A percentile compares a stretch with the other conserved stretches of the same genome.
Conservation (phyloP, 1,284 basidiomycete genomes). For the Exobasidium rhododendri region DNA sequence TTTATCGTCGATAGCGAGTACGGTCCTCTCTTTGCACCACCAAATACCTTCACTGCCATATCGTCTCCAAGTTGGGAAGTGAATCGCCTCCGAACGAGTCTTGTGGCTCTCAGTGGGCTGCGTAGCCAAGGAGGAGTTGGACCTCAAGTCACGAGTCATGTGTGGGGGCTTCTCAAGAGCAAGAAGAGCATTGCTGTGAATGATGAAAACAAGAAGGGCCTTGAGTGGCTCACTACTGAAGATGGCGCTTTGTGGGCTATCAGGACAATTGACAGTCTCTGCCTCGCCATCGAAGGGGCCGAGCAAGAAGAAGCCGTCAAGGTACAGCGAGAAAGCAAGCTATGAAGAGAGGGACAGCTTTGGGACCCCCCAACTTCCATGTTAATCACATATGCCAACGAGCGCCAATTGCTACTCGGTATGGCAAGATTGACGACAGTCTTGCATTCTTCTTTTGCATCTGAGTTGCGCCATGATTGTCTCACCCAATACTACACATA, state of each 20-base stretch:
- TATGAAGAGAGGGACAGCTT: not conserved
- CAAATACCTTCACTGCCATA: slow-evolving; percentile 59
- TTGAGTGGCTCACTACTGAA: slow-evolving; percentile 74
- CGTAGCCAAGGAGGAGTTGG: slow-evolving; percentile 80
- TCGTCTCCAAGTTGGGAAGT: slow-evolving; percentile 60
- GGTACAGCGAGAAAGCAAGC: not conserved
- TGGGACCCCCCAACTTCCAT: no score
- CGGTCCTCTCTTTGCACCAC: slow-evolving; percentile 74
- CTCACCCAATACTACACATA: no score
- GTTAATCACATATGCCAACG: no score
- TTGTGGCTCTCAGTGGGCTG: slow-evolving; percentile 85
- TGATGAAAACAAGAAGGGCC: slow-evolving; percentile 61
- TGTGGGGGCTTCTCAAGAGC: slow-evolving; percentile 87
- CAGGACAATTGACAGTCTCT: slow-evolving; percentile 68
- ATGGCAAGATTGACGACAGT: no score
- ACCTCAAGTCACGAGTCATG: slow-evolving; percentile 85
- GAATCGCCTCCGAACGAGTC: slow-evolving; percentile 78
- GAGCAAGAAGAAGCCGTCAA: slow-evolving; percentile 1
- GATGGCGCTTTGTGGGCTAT: slow-evolving; percentile 91
- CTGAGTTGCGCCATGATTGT: no score
- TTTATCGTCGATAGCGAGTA: slow-evolving; percentile 90
- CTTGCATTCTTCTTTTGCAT: no score
- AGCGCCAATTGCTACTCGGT: no score
- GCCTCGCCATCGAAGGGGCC: not conserved
- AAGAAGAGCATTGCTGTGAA: slow-evolving; percentile 51